phyloP scores from a whole-genome alignment of 2,329 filamentous ascomycete species.

The Ophidiomyces ophidiicola region DNA sequence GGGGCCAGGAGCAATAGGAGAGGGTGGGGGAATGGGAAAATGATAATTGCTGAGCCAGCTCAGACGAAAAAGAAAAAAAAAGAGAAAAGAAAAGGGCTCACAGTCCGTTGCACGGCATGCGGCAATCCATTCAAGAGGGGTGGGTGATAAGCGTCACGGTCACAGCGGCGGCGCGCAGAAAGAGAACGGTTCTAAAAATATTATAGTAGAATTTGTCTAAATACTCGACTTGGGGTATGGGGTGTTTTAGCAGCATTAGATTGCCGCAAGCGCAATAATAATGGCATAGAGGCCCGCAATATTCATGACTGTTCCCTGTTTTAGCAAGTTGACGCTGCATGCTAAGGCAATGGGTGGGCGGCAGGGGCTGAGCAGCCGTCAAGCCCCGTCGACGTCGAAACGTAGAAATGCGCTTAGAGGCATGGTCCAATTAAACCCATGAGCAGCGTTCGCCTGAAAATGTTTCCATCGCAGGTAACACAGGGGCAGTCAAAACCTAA shows the following conservation, averaged over 20 bases:
- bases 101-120: conserved; percentile 8
- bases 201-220: no score
- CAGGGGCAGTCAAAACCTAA: no score
- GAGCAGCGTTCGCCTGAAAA: neutral
- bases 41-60: neutral
- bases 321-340: neutral
- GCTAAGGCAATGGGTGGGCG: neutral
- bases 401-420: no score
- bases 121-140: conserved; percentile 7
- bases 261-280: no score
- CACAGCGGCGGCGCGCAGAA: conserved; percentile 1
- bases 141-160: conserved; percentile 7
- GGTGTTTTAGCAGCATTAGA: no score
- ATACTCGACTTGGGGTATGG: no score
- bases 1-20: neutral
- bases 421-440: neutral
- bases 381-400: no score
- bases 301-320: no score
- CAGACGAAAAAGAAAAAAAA: neutral
- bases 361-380: no score
- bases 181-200: conserved; percentile 5
- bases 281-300: no score
- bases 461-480: no score
- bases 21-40: neutral
- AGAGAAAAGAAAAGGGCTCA: neutral